Percentiles rank a stretch among this genome's conserved stretches.
These are phyloP conservation scores for Fraxinus xanthoxyloides DNA, from an alignment of 305 asterid species.

Conservation along the genomic window DNA sequence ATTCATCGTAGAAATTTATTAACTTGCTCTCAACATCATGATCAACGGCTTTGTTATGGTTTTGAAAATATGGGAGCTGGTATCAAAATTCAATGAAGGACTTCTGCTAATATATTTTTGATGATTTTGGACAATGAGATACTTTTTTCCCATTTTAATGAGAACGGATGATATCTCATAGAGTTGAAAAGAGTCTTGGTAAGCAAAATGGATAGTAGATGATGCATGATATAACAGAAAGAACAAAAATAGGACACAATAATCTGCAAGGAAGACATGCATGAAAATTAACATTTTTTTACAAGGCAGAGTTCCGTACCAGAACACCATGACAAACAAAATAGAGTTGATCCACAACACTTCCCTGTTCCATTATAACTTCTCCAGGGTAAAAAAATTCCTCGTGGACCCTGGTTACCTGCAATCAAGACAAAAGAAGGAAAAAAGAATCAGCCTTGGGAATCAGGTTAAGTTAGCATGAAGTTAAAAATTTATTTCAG, in stretches of 20 bases:
- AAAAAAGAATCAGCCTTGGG: neutral
- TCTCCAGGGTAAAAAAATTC: conserved; percentile 94
- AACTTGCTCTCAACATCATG: neutral
- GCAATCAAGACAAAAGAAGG: neutral
- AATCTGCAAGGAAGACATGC: neutral
- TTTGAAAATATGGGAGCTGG: neutral
- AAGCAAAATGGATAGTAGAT: neutral
- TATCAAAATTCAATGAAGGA: neutral
- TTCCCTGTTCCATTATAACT: conserved; percentile 80
- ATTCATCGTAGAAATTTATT: neutral
- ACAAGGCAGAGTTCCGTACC: conserved; percentile 33
- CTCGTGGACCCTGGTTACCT: conserved; percentile 86
- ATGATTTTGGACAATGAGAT: neutral
- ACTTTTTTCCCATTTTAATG: neutral
- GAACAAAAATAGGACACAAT: neutral
- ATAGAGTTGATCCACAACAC: conserved; percentile 80
- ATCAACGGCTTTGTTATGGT: neutral
- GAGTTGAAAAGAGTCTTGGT: neutral
- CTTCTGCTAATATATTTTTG: neutral
- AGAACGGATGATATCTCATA: neutral
- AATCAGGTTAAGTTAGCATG: neutral
- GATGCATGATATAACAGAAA: conserved; percentile 4
- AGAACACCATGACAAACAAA: conserved; percentile 69
- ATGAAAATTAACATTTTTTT: neutral
- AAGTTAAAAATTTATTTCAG: neutral